Conservation (phyloP, 1,139 yeast species). For the Pichia sp. region DNA sequence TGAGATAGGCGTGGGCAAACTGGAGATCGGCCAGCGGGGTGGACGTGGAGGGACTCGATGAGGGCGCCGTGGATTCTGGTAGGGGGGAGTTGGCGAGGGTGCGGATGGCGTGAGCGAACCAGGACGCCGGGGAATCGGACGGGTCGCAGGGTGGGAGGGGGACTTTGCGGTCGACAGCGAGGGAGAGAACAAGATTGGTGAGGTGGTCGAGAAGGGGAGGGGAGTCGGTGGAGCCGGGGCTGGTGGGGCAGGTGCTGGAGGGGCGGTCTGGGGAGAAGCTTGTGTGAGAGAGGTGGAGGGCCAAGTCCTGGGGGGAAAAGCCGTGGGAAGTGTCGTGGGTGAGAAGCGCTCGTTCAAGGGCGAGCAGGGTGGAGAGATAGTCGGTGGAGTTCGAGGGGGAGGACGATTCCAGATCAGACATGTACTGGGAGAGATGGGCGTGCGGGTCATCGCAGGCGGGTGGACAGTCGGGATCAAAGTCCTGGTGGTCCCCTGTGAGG, state of each 20-base stretch:
- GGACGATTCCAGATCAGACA: neutral
- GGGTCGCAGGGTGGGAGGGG: neutral
- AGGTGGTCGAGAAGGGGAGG: neutral
- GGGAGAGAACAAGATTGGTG: neutral
- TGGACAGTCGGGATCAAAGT: neutral
- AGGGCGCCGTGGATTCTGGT: neutral
- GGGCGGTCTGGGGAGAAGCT: neutral
- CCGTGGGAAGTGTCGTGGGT: neutral
- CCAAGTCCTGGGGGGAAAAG: neutral
- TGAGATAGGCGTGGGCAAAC: conserved; percentile 56
- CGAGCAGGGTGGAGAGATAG: neutral
- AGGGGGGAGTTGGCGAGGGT: neutral
- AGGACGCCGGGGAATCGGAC: neutral
- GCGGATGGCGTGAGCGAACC: neutral
- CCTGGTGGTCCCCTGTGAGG: neutral
- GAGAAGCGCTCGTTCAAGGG: neutral
- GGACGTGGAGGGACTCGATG: neutral
- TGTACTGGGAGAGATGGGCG: neutral
- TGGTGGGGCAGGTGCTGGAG: neutral
- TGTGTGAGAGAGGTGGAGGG: neutral
- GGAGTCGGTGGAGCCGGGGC: neutral
- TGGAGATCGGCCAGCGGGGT: conserved; percentile 57
- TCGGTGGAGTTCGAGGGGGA: neutral
- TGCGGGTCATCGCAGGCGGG: neutral
- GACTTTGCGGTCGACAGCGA: neutral